Conservation (phyloP, 495 filamentous ascomycete genomes). For the Neurospora tetrasperma region DNA sequence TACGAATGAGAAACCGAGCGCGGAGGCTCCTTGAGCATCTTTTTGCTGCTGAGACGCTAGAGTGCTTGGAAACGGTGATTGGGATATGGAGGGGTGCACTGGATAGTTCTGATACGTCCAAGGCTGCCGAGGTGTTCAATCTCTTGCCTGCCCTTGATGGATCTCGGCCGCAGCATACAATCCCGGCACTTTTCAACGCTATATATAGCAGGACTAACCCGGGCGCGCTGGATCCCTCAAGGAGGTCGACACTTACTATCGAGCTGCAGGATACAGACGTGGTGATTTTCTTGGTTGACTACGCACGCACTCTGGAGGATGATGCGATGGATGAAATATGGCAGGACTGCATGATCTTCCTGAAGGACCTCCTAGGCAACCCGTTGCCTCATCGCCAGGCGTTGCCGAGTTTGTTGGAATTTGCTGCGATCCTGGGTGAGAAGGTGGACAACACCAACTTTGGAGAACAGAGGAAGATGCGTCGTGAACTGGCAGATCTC, state of each 20-base stretch:
- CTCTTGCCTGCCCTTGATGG: conserved; percentile 87
- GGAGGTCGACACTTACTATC: conserved; percentile 80
- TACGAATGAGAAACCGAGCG: conserved; percentile 81
- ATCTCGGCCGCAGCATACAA: conserved; percentile 80
- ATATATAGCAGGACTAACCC: conserved; percentile 92
- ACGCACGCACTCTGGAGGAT: conserved; percentile 81
- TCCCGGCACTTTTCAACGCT: conserved; percentile 95
- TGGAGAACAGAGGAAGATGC: conserved; percentile 89
- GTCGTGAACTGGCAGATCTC: conserved; percentile 82
- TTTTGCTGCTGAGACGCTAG: conserved; percentile 86
- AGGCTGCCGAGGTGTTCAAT: conserved; percentile 53
- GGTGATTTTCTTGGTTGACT: conserved; percentile 79
- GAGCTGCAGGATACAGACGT: conserved; percentile 72
- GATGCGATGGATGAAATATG: conserved; percentile 99
- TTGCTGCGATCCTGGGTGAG: conserved; percentile 77
- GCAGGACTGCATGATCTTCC: conserved; percentile 84
- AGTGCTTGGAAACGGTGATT: conserved; percentile 84
- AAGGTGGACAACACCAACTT: conserved; percentile 98
- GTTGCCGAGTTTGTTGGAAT: conserved; percentile 76
- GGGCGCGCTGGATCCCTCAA: conserved; percentile 59
- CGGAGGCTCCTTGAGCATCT: conserved; percentile 83
- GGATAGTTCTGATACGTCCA: conserved; percentile 23
- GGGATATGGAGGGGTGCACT: conserved; percentile 59
- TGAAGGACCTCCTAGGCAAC: conserved; percentile 83
- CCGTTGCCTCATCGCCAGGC: conserved; percentile 92